A percentile compares a stretch with the other conserved stretches of the same genome.
These are phyloP conservation scores for Lipomyces spencermartinsiae DNA, from an alignment of 805 yeast species.

Conservation along the genomic window DNA sequence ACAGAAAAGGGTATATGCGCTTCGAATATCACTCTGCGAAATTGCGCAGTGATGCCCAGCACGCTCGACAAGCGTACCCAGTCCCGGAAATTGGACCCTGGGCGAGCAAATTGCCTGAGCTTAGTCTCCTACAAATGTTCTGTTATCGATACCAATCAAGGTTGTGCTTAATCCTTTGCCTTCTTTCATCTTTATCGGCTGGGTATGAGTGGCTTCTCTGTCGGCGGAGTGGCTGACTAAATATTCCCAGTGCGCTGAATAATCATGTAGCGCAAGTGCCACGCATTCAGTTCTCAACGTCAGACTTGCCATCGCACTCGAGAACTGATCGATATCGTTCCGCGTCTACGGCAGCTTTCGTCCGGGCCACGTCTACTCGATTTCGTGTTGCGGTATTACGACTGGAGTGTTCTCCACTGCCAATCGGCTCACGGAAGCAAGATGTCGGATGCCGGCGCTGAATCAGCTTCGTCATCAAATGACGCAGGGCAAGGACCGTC, in stretches of 20 bases:
- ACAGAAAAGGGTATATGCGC: background rate
- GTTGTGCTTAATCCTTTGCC: too few species aligned
- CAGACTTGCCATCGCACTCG: background rate
- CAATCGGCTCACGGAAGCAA: background rate
- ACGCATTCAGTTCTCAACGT: background rate
- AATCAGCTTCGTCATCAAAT: background rate
- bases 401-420: background rate
- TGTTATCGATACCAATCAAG: too few species aligned
- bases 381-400: background rate
- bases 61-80: background rate
- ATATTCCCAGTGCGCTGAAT: background rate
- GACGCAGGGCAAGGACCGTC: background rate
- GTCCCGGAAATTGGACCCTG: background rate
- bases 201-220: too few species aligned
- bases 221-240: background rate
- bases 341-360: background rate
- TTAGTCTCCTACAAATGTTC: background rate
- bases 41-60: background rate
- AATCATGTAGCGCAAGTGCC: background rate
- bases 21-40: background rate
- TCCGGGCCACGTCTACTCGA: background rate
- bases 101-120: background rate
- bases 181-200: too few species aligned
- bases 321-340: background rate
- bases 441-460: constrained; percentile 2